phyloP scores from a whole-genome alignment of 768 basidiomycete genomes.

The Antrodiella citrinella region DNA sequence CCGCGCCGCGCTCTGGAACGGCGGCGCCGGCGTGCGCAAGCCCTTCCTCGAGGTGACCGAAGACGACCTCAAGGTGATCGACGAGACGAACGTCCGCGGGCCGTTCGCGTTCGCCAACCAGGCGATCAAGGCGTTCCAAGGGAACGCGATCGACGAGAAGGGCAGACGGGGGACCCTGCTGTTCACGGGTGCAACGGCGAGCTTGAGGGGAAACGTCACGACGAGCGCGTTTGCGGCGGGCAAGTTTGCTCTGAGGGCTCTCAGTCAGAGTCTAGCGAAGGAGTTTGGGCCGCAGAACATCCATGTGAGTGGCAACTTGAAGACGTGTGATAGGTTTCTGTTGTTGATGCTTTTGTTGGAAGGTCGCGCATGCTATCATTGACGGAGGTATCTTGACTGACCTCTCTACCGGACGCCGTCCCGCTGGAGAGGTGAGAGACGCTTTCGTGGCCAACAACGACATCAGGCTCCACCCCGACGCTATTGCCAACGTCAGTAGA shows the following conservation, averaged over 20 bases:
- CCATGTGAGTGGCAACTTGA: constrained; percentile 23
- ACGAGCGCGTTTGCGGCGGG: constrained; percentile 34
- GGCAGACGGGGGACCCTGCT: constrained; percentile 34
- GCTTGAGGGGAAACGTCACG: constrained; percentile 28
- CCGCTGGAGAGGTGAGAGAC: constrained; percentile 11
- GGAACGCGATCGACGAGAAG: constrained; percentile 21
- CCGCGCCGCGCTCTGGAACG: constrained; percentile 34
- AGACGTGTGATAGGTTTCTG: not conserved
- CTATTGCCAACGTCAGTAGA: constrained; percentile 55
- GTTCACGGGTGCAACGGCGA: constrained; percentile 38
- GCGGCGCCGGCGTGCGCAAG: constrained; percentile 28
- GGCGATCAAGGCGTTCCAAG: constrained; percentile 26
- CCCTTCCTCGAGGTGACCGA: constrained; percentile 32
- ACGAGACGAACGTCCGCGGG: constrained; percentile 27
- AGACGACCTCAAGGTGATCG: constrained; percentile 21
- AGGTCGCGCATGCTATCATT: constrained; percentile 50
- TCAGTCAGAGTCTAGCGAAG: constrained; percentile 36
- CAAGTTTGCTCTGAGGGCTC: constrained; percentile 32
- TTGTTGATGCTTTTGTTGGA: too few species aligned
- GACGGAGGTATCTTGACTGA: constrained; percentile 51
- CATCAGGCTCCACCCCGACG: constrained; percentile 48
- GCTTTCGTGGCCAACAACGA: constrained; percentile 39
- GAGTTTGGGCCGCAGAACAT: constrained; percentile 39
- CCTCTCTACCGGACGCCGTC: constrained; percentile 19
- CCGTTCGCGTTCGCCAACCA: constrained; percentile 33